Evolutionary conservation across 257 asterid genomes (phyloP).

Genomic region (Solanum rostratum): DNA sequence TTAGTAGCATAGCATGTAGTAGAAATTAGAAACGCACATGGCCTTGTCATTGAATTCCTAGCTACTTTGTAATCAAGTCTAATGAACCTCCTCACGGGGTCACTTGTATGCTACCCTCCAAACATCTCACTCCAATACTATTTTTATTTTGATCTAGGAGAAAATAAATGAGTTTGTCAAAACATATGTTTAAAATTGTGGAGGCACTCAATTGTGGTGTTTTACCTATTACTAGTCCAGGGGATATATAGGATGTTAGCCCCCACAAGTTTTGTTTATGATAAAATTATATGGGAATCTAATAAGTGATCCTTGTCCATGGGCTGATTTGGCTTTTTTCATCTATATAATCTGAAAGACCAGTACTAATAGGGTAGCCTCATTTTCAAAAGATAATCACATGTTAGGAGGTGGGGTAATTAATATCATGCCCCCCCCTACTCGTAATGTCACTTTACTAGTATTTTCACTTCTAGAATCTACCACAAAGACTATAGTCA

Average conservation of each 20-base stretch:
- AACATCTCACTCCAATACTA: background rate
- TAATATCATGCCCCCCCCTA: background rate
- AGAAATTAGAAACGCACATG: background rate
- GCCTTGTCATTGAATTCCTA: background rate
- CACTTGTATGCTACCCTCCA: background rate
- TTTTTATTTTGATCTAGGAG: background rate
- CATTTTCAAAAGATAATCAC: background rate
- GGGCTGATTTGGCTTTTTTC: background rate
- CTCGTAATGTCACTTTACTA: background rate
- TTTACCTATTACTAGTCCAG: background rate
- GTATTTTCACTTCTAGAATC: background rate
- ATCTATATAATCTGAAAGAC: background rate
- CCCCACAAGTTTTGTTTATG: background rate
- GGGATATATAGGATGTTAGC: background rate
- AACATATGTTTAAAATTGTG: background rate
- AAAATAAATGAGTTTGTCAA: background rate
- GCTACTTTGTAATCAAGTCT: background rate
- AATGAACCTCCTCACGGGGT: background rate
- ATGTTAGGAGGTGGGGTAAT: background rate
- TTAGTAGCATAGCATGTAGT: background rate
- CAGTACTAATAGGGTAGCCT: background rate
- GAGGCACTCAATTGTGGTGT: background rate
- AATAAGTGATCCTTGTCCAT: background rate
- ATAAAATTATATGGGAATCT: background rate
- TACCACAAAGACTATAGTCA: background rate